These are phyloP conservation scores for Babesia ovis DNA, from an alignment of 169 alveolate genomes.

Conservation along the genomic window DNA sequence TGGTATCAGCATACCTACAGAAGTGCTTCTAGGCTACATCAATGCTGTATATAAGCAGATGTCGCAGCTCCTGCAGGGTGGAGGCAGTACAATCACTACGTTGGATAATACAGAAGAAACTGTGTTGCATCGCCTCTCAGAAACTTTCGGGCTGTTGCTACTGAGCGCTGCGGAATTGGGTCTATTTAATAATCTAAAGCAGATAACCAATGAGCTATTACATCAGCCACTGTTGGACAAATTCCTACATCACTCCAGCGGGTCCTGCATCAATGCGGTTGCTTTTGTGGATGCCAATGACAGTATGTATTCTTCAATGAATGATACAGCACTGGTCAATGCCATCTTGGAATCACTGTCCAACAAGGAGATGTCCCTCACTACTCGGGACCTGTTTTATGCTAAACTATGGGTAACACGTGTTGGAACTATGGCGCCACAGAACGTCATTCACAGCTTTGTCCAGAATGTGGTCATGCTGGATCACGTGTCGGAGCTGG, in stretches of 20 bases:
- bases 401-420: constrained; percentile 29
- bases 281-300: constrained; percentile 16
- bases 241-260: constrained; percentile 10
- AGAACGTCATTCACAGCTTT: constrained; percentile 14
- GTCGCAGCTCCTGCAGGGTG: not conserved
- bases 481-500: constrained; percentile 38
- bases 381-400: constrained; percentile 32
- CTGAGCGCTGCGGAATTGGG: constrained; percentile 40
- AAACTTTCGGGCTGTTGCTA: constrained; percentile 7
- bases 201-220: not conserved
- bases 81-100: not conserved
- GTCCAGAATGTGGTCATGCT: constrained; percentile 43
- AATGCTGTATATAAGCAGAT: not conserved
- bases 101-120: not conserved
- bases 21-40: constrained; percentile 12
- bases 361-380: constrained; percentile 25
- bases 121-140: not conserved
- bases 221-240: not conserved
- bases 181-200: not conserved
- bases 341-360: constrained; percentile 14
- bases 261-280: constrained; percentile 25
- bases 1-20: constrained; percentile 2
- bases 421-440: not conserved
- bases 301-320: not conserved
- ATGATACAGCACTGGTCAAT: not conserved